phyloP scores from a whole-genome alignment of 2,329 filamentous ascomycete genomes.

The Parafenestella ontariensis region DNA sequence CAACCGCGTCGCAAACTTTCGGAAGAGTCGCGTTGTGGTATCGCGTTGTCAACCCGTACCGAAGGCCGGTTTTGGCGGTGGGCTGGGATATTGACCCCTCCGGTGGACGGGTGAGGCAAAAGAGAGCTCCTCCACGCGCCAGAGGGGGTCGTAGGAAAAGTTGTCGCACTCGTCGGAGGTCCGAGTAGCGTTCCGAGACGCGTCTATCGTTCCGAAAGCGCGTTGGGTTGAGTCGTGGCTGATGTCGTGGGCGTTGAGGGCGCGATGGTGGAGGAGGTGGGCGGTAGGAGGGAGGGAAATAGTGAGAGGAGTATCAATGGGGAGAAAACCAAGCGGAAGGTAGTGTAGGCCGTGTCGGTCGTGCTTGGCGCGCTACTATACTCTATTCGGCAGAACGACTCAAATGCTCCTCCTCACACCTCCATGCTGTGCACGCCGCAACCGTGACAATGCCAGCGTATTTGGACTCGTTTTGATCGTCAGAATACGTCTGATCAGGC shows the following conservation, averaged over 20 bases:
- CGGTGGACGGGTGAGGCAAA: constrained; percentile 9
- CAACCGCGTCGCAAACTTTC: constrained; percentile 38
- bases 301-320: constrained; percentile 47
- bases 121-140: constrained; percentile 26
- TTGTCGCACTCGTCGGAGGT: constrained; percentile 38
- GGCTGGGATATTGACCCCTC: constrained; percentile 16
- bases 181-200: constrained; percentile 46
- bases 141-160: constrained; percentile 35
- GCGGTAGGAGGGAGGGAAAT: constrained; percentile 37
- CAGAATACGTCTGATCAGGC: constrained; percentile 20
- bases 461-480: constrained; percentile 71
- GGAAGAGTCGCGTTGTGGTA: constrained; percentile 31
- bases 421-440: constrained; percentile 35
- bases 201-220: constrained; percentile 53
- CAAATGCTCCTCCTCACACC: constrained; percentile 37
- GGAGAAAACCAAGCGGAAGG: constrained; percentile 34
- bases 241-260: constrained; percentile 37
- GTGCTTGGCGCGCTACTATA: constrained; percentile 30
- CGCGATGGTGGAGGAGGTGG: constrained; percentile 37
- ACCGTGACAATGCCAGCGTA: constrained; percentile 57
- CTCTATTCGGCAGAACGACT: constrained; percentile 33
- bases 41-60: constrained; percentile 13
- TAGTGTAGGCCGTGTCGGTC: constrained; percentile 33
- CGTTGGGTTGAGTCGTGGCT: constrained; percentile 43
- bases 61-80: neutral